Percentiles rank a stretch among this genome's conserved stretches.
phyloP scores from a whole-genome alignment of 2,329 filamentous ascomycete genomes.

The Chalara sp. region DNA sequence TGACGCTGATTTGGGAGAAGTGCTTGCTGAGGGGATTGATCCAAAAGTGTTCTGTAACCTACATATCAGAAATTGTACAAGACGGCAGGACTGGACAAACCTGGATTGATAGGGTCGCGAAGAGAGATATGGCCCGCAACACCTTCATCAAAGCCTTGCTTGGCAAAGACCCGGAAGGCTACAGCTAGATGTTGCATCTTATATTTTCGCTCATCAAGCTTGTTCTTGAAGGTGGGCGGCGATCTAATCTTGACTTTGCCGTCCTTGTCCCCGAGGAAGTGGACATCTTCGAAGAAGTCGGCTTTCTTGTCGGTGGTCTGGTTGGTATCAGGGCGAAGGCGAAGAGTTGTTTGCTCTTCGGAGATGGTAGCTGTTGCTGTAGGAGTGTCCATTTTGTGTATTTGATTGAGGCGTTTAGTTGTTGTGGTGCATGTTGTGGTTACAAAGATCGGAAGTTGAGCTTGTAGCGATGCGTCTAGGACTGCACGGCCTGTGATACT shows the following conservation, averaged over 20 bases:
- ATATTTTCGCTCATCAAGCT: too few species aligned
- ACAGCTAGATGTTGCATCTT: too few species aligned
- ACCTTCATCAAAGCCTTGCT: too few species aligned
- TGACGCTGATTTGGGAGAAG: conserved; percentile 30
- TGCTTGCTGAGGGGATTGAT: conserved; percentile 9
- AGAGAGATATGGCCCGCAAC: too few species aligned
- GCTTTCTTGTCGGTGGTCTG: neutral
- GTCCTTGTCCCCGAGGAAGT: neutral
- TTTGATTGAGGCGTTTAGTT: neutral
- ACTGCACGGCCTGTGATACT: neutral
- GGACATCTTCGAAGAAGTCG: neutral
- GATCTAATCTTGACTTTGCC: too few species aligned
- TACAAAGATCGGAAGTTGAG: neutral
- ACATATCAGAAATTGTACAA: too few species aligned
- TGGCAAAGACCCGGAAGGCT: too few species aligned
- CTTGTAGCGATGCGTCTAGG: neutral
- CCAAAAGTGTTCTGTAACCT: conserved; percentile 10
- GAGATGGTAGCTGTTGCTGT: neutral
- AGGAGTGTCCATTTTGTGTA: neutral
- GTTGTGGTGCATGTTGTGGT: neutral
- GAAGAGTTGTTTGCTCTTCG: neutral
- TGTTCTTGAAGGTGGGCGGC: too few species aligned
- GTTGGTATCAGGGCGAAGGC: neutral
- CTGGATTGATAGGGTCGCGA: too few species aligned
- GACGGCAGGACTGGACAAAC: too few species aligned